phyloP scores from a whole-genome alignment of 2,329 filamentous ascomycete genomes.

The Talaromyces pinophilus region DNA sequence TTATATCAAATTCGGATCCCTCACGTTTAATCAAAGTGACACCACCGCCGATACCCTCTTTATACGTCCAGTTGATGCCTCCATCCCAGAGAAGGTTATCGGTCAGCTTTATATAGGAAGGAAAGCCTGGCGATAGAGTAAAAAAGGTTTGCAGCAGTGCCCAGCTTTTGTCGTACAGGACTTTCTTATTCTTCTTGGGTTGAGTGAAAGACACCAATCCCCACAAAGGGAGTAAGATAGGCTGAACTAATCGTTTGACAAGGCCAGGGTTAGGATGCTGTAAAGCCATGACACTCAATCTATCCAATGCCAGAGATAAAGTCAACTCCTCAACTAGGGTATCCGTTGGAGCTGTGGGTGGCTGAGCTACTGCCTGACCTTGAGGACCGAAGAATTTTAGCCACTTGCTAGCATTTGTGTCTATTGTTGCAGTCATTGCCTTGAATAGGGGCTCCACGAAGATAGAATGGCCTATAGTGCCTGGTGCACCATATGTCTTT shows the following conservation, averaged over 20 bases:
- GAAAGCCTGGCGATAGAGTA: constrained; percentile 40
- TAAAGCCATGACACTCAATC: constrained; percentile 39
- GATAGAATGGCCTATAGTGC: constrained; percentile 44
- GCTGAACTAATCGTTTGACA: constrained; percentile 44
- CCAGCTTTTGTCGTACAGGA: constrained; percentile 35
- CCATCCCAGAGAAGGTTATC: constrained; percentile 47
- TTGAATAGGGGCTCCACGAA: constrained; percentile 46
- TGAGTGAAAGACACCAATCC: constrained; percentile 42
- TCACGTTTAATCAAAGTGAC: constrained; percentile 35
- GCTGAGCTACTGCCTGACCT: constrained; percentile 8
- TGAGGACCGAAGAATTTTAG: constrained; percentile 29
- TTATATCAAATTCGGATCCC: constrained; percentile 30
- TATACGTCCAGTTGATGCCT: constrained; percentile 41
- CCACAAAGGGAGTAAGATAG: constrained; percentile 46
- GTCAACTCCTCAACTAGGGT: constrained; percentile 29
- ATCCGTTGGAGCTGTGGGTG: constrained; percentile 16
- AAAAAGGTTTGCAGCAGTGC: constrained; percentile 44
- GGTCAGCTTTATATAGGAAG: constrained; percentile 42
- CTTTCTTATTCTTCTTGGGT: constrained; percentile 30
- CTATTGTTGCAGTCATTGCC: constrained; percentile 37
- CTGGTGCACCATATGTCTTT: constrained; percentile 41
- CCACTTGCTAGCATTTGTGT: constrained; percentile 32
- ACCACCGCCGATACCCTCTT: constrained; percentile 26
- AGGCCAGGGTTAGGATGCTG: constrained; percentile 48
- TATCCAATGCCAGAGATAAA: constrained; percentile 37